These are phyloP conservation scores for Arachnopeziza araneosa DNA, from an alignment of 2,329 filamentous ascomycete genomes.

Conservation along the genomic window DNA sequence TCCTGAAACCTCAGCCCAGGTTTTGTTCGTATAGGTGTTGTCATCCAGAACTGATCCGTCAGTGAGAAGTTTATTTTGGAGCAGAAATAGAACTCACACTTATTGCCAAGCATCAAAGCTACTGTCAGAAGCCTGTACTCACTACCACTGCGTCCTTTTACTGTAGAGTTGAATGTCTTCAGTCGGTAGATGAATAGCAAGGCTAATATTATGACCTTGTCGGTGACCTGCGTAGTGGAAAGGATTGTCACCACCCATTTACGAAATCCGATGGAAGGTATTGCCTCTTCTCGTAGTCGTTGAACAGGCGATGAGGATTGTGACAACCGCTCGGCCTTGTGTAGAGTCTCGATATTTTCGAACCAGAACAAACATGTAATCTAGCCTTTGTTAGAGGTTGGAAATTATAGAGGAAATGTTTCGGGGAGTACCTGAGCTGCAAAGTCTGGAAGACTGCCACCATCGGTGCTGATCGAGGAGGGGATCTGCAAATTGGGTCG, in stretches of 20 bases:
- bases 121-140: slow-evolving; percentile 91
- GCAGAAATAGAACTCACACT: slow-evolving; percentile 54
- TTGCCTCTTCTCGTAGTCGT: slow-evolving; percentile 63
- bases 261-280: slow-evolving; percentile 72
- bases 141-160: slow-evolving; percentile 87
- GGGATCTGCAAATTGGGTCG: slow-evolving; percentile 58
- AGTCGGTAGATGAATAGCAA: slow-evolving; percentile 89
- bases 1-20: slow-evolving; percentile 95
- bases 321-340: slow-evolving; percentile 57
- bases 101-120: slow-evolving; percentile 95
- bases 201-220: slow-evolving; percentile 88
- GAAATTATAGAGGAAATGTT: background rate
- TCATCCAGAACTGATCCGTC: slow-evolving; percentile 72
- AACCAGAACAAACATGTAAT: slow-evolving; percentile 98
- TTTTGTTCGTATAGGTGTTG: slow-evolving; percentile 99
- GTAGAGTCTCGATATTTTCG: slow-evolving; percentile 75
- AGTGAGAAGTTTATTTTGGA: slow-evolving; percentile 2
- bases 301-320: slow-evolving; percentile 38
- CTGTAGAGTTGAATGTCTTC: slow-evolving; percentile 82
- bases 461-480: slow-evolving; percentile 65
- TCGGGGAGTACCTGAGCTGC: slow-evolving; percentile 63
- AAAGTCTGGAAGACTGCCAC: slow-evolving; percentile 75
- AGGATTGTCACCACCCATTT: slow-evolving; percentile 93
- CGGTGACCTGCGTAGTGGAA: slow-evolving; percentile 90
- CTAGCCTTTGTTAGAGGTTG: slow-evolving; percentile 39